These are phyloP conservation scores for Epipyxis sp. DNA, from an alignment of 108 stramenopile genomes.

Conservation along the genomic window DNA sequence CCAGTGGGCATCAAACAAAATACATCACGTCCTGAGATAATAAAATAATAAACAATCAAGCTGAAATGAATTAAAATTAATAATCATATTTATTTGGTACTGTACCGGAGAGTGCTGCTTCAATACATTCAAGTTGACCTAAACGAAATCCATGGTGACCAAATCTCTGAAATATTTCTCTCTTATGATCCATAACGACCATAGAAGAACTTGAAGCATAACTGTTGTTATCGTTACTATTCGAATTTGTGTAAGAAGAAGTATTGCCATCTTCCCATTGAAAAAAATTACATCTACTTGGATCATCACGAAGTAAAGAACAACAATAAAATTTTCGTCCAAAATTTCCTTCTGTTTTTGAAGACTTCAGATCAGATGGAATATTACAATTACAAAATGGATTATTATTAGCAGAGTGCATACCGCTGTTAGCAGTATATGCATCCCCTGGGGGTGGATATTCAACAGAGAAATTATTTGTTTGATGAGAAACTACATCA, in stretches of 20 bases:
- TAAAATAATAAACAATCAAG: too few relatives aligned
- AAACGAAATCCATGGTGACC: conserved; percentile 19
- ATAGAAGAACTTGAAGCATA: neutral
- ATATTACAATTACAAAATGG: neutral
- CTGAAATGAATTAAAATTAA: conserved; percentile 10
- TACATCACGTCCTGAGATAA: conserved; percentile 25
- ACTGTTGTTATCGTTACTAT: neutral
- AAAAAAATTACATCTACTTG: neutral
- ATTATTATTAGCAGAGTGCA: neutral
- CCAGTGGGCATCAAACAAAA: conserved; percentile 34
- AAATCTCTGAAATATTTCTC: neutral
- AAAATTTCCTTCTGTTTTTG: neutral
- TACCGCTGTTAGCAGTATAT: neutral
- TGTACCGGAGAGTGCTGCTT: conserved; percentile 9
- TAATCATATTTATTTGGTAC: conserved; percentile 10
- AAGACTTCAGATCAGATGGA: neutral
- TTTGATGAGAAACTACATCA: too few relatives aligned
- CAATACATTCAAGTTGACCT: conserved; percentile 30
- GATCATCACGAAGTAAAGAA: too few relatives aligned
- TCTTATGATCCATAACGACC: neutral
- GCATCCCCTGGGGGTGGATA: neutral
- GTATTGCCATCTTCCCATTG: neutral
- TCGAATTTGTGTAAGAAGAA: neutral
- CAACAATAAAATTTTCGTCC: neutral
- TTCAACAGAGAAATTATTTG: neutral